Base-by-base conservation (phyloP, 108 stramenopile species). In the Cyclotella cryptica region DNA sequence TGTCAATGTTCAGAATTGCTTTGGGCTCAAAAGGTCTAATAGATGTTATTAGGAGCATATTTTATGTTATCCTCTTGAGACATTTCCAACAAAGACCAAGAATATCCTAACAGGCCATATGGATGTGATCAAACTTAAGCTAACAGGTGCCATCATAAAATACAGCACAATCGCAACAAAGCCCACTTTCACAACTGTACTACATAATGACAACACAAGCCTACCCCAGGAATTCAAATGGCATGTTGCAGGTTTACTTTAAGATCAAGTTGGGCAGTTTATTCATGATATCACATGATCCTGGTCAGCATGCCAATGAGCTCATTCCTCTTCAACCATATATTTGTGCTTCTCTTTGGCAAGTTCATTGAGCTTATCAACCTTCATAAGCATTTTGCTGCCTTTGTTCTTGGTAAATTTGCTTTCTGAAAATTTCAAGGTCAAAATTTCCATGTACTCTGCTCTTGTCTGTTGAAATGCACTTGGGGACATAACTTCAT, bases 251-350 rank as follows among this genome's bases (percentile, higher is more conserved):
- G 19, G 6, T 51, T 19, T 51, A 51, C 49, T 35, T 6, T 35
- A 51, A 17, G 6, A 51, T 51, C 49, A 51, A 51, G 8, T 8
- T 8, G 8, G 49, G 6, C 49, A 51, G 3, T 51, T 17, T 3
- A 51, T 51, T 51, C 17, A 51, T 8, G 6, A 8, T 19, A 51
- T 51, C 49, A 19, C 8, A 8, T 51, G 49, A 7, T 51, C 49
- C 49, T 51, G 49, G 49, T 51, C 49, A 51, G 49, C 49, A 51
- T 51, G 49, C 49, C 19, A 51, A 51, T 19, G 49, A 17, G 49
- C 49, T 51, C 3, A 51, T 51, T 51, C 49, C 19, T 7, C 49
- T 19, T 51, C 49, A 51, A 19, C 49, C 3, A 51, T 8, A 17
- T 51, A 3, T 51, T 51, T 51, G 19, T 51, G 49, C 8, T 19